Base-by-base conservation (phyloP, 345 rosid species). In the Cardamine resedifolia region DNA sequence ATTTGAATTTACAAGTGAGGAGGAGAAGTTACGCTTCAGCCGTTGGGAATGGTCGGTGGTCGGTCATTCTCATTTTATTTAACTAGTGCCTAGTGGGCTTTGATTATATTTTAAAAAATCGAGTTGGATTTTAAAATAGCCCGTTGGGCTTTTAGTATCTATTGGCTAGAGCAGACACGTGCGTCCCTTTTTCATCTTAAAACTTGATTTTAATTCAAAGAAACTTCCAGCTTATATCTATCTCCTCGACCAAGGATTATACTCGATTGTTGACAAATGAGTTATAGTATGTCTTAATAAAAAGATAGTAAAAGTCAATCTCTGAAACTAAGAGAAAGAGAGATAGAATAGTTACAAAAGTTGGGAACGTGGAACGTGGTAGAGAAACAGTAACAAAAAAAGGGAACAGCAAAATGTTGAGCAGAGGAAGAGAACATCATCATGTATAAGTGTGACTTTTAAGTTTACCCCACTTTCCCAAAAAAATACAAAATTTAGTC, bases 381-480 rank as follows among this genome's bases (percentile, higher is more conserved):
- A 28, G 20, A 50, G 36, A 74, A 66, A 74, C 63, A 67, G 68
- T 41, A 59, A n/a, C n/a, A n/a, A 58, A 58, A 23, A 23, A 57
- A 31, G 2, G 19, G 15, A 73, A 20, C 56, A 47, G 4, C n/a
- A 26, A 53, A 64, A 27, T 48, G 68, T 58, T 61, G 45, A 73
- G 11, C 51, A 38, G 45, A 64, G 34, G 36, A 66, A 58, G 31
- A 57, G 51, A 65, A 47, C 72, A 73, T 66, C 53, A 66, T 74
- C 61, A 58, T 74, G 21, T 57, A 43, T 27, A 39, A 27, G 34
- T 67, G 38, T 58, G 68, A 74, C 78, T 58, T 74, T 7, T 66
- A 66, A 74, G 72, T 66, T 71, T 58, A 36, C 50, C 47, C 71
- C 71, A 73, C 66, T 55, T 56, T 50, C 31, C 70, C 7, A 16